Conservation (phyloP, 495 filamentous ascomycete genomes). For the Lasiosphaeria hispida region DNA sequence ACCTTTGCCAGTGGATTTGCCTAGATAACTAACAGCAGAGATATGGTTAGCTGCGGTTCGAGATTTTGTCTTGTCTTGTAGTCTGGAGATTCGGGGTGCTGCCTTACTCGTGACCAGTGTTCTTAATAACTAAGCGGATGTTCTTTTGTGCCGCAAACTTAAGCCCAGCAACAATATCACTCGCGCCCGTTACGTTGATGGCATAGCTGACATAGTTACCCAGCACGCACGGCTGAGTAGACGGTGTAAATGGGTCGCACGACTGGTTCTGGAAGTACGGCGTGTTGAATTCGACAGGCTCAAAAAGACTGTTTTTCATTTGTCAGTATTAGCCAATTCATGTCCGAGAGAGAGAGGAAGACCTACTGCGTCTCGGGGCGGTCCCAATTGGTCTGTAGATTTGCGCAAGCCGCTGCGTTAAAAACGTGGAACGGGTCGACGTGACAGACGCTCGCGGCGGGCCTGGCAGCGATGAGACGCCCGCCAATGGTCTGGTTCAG, state of each 20-base stretch:
- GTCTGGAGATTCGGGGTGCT: no score
- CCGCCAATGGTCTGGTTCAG: constrained; percentile 29
- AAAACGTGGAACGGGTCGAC: constrained; percentile 20
- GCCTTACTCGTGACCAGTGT: constrained; percentile 40
- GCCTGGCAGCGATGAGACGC: constrained; percentile 30
- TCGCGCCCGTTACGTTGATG: constrained; percentile 42
- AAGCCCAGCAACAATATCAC: constrained; percentile 42
- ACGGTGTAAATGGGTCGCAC: constrained; percentile 54
- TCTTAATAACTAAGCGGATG: constrained; percentile 41
- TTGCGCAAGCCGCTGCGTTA: constrained; percentile 20
- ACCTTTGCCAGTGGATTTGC: constrained; percentile 49
- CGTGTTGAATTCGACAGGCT: constrained; percentile 37
- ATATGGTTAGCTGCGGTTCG: no score
- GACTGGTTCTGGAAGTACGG: constrained; percentile 48
- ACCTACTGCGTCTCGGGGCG: constrained; percentile 5
- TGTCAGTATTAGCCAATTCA: background rate
- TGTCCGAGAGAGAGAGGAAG: background rate
- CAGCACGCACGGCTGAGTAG: constrained; percentile 43
- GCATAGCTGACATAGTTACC: constrained; percentile 56
- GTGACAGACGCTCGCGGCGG: constrained; percentile 41
- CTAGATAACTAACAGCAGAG: constrained; percentile 30
- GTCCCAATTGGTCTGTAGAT: constrained; percentile 15
- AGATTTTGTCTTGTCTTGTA: no score
- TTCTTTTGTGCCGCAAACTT: constrained; percentile 43
- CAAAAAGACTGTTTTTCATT: constrained; percentile 1